Evolutionary conservation across 345 rosid genomes (phyloP).

Genomic region (Toxicodendron radicans): DNA sequence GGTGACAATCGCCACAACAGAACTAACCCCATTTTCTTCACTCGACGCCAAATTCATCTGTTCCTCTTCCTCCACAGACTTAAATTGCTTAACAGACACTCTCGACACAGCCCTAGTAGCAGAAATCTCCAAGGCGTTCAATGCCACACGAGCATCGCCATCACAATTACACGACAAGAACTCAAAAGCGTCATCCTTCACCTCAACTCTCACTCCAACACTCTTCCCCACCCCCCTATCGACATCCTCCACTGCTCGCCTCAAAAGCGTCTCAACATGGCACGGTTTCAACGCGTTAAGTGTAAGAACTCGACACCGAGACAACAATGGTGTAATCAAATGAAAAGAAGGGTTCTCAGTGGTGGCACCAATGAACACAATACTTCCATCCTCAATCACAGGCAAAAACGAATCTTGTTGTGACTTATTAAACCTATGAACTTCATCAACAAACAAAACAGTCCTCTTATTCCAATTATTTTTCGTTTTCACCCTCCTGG

Average conservation of each 20-base stretch:
- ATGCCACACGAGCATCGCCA: slow-evolving; percentile 82
- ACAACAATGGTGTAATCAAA: slow-evolving; percentile 72
- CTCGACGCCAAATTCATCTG: neutral
- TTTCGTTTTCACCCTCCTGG: slow-evolving; percentile 48
- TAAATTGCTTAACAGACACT: slow-evolving; percentile 1
- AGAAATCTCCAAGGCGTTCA: slow-evolving; percentile 73
- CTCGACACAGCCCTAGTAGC: slow-evolving; percentile 60
- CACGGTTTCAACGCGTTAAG: slow-evolving; percentile 62
- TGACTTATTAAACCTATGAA: slow-evolving; percentile 78
- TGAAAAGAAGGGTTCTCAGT: slow-evolving; percentile 92
- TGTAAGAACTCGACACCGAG: slow-evolving; percentile 69
- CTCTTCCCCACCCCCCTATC: slow-evolving; percentile 48
- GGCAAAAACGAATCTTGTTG: slow-evolving; percentile 89
- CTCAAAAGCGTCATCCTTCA: slow-evolving; percentile 44
- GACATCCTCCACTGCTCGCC: slow-evolving; percentile 45
- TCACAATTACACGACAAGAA: slow-evolving; percentile 66
- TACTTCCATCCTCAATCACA: slow-evolving; percentile 81
- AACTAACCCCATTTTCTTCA: slow-evolving; percentile 12
- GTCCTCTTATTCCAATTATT: slow-evolving; percentile 42
- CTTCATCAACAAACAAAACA: slow-evolving; percentile 78
- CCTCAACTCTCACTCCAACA: slow-evolving; percentile 34
- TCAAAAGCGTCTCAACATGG: slow-evolving; percentile 48
- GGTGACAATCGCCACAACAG: slow-evolving; percentile 23
- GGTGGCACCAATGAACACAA: slow-evolving; percentile 80
- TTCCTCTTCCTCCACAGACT: neutral